Percentiles rank a stretch among this genome's conserved stretches.
These are phyloP conservation scores for Coemansia sp. DNA, from an alignment of 192 early-diverging fungal species.

Conservation along the genomic window DNA sequence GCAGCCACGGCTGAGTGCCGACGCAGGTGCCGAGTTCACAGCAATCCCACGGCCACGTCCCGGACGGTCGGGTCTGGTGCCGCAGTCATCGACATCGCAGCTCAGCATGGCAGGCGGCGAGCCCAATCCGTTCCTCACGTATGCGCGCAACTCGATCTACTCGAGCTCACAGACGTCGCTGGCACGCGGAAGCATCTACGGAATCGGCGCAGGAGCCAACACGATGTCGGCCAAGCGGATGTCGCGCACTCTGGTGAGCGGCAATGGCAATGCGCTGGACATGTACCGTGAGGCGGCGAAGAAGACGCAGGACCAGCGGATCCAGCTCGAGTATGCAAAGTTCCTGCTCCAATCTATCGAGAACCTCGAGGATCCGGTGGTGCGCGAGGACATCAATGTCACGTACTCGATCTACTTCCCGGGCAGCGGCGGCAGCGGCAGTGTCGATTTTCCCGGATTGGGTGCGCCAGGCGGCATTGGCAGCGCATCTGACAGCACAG, in stretches of 20 bases:
- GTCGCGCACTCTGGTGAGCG: conserved; percentile 54
- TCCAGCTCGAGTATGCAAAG: conserved; percentile 76
- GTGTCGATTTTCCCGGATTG: neutral
- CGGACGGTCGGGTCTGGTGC: conserved; percentile 31
- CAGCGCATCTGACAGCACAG: conserved; percentile 38
- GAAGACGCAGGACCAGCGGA: conserved; percentile 71
- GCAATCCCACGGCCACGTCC: conserved; percentile 43
- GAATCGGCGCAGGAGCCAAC: conserved; percentile 18
- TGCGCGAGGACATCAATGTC: conserved; percentile 51
- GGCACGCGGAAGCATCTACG: conserved; percentile 46
- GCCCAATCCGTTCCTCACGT: conserved; percentile 52
- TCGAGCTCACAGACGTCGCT: conserved; percentile 55
- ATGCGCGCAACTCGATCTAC: conserved; percentile 57
- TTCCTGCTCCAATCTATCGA: conserved; percentile 73
- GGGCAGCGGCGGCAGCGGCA: conserved; percentile 18
- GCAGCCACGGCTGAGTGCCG: conserved; percentile 35
- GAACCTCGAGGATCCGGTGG: conserved; percentile 48
- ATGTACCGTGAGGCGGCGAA: conserved; percentile 77
- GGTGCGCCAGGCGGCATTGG: conserved; percentile 9
- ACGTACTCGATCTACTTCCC: conserved; percentile 55
- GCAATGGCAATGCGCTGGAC: conserved; percentile 54
- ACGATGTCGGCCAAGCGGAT: conserved; percentile 41
- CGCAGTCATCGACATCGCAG: conserved; percentile 6
- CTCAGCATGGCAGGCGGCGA: conserved; percentile 15
- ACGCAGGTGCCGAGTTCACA: conserved; percentile 25